Conservation (phyloP, 2,329 filamentous ascomycete species). For the Cladophialophora immunda region DNA sequence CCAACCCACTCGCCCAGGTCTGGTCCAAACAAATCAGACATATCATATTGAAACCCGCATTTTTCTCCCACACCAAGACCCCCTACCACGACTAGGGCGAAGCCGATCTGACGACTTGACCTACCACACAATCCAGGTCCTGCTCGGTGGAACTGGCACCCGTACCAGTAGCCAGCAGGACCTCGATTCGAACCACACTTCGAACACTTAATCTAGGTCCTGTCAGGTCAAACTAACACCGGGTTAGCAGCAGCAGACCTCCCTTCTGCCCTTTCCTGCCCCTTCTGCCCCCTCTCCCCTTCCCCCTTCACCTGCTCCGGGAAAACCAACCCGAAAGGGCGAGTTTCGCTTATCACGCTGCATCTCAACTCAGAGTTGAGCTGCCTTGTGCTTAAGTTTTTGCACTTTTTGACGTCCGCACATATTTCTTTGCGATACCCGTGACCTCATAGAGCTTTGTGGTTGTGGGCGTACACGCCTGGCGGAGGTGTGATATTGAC, state of each 20-base stretch:
- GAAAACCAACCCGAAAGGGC: slow-evolving; percentile 5
- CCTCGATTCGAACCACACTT: slow-evolving; percentile 11
- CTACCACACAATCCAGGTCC: slow-evolving; percentile 2
- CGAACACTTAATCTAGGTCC: neutral
- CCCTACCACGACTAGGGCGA: slow-evolving; percentile 1
- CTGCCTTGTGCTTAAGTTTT: neutral
- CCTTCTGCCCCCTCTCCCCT: too few relatives aligned
- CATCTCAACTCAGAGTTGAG: neutral
- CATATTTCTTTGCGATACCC: too few relatives aligned
- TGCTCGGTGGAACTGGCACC: slow-evolving; percentile 1
- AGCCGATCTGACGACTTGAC: neutral
- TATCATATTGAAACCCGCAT: neutral
- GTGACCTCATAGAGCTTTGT: too few relatives aligned
- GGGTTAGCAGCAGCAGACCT: neutral
- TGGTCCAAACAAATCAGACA: neutral
- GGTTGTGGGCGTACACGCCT: neutral
- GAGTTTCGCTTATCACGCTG: slow-evolving; percentile 8
- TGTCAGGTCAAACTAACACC: neutral
- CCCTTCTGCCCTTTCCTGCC: too few relatives aligned
- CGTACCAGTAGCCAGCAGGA: slow-evolving; percentile 1
- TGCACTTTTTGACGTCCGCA: neutral
- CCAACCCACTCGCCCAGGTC: neutral
- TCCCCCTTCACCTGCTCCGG: too few relatives aligned
- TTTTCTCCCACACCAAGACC: neutral
- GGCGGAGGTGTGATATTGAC: neutral